Evolutionary conservation across 306 rosid genomes (phyloP).

Genomic region (Medicago arabica): DNA sequence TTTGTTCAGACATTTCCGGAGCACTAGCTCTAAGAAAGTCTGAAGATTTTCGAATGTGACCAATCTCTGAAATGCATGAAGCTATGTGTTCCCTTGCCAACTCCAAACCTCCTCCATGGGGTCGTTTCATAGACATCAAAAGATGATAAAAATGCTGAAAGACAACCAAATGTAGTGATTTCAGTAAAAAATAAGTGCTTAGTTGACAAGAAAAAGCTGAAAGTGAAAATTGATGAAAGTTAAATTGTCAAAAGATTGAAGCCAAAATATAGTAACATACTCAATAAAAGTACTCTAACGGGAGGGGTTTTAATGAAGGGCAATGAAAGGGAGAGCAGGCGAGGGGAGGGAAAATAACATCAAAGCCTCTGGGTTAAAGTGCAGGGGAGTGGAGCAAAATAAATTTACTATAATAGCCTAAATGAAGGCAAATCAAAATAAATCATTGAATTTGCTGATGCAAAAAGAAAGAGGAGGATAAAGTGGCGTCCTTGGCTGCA

Average conservation of each 20-base stretch:
- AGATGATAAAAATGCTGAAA: slow-evolving; percentile 94
- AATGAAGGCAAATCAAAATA: not conserved
- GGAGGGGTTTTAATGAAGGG: not conserved
- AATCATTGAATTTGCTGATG: slow-evolving; percentile 4
- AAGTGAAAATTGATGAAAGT: slow-evolving; percentile 14
- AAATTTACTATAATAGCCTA: not conserved
- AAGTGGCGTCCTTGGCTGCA: not conserved
- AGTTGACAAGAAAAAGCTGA: slow-evolving; percentile 26
- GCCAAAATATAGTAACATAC: slow-evolving; percentile 28
- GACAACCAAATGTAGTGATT: slow-evolving; percentile 39
- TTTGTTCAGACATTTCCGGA: slow-evolving; percentile 51
- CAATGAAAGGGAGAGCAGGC: not conserved
- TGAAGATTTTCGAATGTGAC: slow-evolving; percentile 60
- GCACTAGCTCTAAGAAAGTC: slow-evolving; percentile 70
- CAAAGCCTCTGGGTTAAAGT: not conserved
- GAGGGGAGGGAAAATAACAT: not conserved
- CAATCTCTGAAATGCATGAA: slow-evolving; percentile 78
- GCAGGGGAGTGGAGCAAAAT: not conserved
- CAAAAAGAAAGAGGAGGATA: not conserved
- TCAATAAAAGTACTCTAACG: slow-evolving; percentile 1
- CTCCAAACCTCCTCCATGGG: slow-evolving; percentile 98
- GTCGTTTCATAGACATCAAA: slow-evolving; percentile 82
- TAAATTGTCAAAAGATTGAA: slow-evolving; percentile 6
- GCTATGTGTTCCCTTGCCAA: slow-evolving; percentile 93
- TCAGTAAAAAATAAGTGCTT: slow-evolving; percentile 27